Conservation (phyloP, 2,329 filamentous ascomycete species). For the Metarhizium brunneum region DNA sequence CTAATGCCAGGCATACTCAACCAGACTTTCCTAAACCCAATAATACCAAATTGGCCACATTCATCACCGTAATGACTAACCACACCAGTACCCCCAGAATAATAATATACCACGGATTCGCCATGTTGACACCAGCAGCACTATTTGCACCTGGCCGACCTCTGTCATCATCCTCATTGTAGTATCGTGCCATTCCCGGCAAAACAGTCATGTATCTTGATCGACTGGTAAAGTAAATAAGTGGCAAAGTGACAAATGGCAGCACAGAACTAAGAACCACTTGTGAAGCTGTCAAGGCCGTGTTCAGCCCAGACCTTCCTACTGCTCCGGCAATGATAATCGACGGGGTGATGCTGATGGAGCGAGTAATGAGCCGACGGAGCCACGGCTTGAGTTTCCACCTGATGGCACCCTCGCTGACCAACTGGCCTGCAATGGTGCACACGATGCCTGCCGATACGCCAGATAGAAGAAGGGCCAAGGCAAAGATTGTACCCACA, state of each 20-base stretch:
- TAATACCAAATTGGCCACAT: conserved; percentile 65
- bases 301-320: conserved; percentile 59
- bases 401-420: conserved; percentile 70
- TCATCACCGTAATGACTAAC: conserved; percentile 68
- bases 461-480: conserved; percentile 72
- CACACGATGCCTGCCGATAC: conserved; percentile 78
- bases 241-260: conserved; percentile 72
- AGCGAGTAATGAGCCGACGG: conserved; percentile 66
- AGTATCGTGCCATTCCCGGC: conserved; percentile 30
- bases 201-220: conserved; percentile 70
- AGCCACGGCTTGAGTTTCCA: conserved; percentile 72
- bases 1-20: neutral
- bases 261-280: conserved; percentile 70
- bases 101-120: conserved; percentile 59
- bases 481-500: conserved; percentile 75
- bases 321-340: conserved; percentile 78
- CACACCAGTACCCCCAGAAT: conserved; percentile 52
- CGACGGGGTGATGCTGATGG: conserved; percentile 70
- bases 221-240: conserved; percentile 78
- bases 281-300: conserved; percentile 66
- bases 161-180: conserved; percentile 17
- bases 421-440: conserved; percentile 85
- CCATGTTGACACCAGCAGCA: conserved; percentile 46
- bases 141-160: neutral
- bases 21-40: conserved; percentile 29